These are phyloP conservation scores for Sporothrix sp. DNA, from an alignment of 2,329 filamentous ascomycete genomes.

Conservation along the genomic window DNA sequence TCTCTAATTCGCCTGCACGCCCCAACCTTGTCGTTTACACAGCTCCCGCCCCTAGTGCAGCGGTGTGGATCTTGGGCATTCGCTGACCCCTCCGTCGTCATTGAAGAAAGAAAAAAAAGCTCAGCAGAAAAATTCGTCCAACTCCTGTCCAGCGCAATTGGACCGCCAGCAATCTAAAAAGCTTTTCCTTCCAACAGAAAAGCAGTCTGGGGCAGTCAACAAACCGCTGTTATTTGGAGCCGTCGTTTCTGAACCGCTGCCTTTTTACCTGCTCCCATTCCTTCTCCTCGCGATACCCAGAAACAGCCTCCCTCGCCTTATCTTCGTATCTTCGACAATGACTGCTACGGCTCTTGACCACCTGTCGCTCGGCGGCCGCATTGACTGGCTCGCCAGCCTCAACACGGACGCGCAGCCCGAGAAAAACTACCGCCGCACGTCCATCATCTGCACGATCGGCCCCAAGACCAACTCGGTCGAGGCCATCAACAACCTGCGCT, in stretches of 20 bases:
- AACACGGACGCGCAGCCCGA: conserved; percentile 81
- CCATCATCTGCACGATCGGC: conserved; percentile 98
- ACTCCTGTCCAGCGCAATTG: not conserved
- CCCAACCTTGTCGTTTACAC: conserved; percentile 7
- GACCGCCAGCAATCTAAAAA: not conserved
- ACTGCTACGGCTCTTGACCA: conserved; percentile 70
- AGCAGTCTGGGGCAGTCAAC: no score
- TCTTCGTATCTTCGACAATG: conserved; percentile 27
- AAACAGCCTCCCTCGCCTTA: not conserved
- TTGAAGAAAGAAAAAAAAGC: conserved; percentile 12
- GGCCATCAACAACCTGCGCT: conserved; percentile 90
- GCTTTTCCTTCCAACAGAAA: not conserved
- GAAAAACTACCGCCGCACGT: conserved; percentile 89
- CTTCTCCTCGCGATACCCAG: no score
- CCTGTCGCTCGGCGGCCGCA: conserved; percentile 64
- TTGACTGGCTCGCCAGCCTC: conserved; percentile 59
- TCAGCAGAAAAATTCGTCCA: conserved; percentile 9
- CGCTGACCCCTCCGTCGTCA: conserved; percentile 15
- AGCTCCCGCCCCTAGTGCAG: conserved; percentile 8
- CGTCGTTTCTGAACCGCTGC: not conserved
- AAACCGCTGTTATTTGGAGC: no score
- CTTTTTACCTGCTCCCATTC: not conserved
- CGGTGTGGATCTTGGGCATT: conserved; percentile 11
- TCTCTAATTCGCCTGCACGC: conserved; percentile 5
- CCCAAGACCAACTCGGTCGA: conserved; percentile 98